Base-by-base conservation (phyloP, 2,329 filamentous ascomycete genomes). In the Cladosporium sphaerospermum region DNA sequence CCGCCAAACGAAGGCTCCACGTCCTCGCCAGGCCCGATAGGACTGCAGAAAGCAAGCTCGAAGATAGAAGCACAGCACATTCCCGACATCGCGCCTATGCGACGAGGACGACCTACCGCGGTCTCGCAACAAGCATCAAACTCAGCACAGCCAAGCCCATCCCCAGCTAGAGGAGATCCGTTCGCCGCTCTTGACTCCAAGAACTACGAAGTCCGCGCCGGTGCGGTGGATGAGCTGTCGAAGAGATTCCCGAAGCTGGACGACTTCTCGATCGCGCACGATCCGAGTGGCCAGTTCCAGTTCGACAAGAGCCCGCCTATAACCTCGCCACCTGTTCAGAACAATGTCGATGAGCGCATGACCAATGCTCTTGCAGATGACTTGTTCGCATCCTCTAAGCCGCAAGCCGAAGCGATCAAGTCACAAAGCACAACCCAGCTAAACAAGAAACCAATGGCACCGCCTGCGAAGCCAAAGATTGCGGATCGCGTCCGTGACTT, bases 51-150 rank as follows among this genome's bases (percentile, higher is more conserved):
- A 63, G 82, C 89, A 5, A 83, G 87, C n/a, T 83, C 86, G 2
- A 74, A 82, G 23, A 82, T 86, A 53, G 80, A 86, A 60, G 81
- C 86, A 51, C 82, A 86, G 60, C 75, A 79, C 8, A 84, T 97
- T 52, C 93, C 93, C 8, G 89, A 96, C 19, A 89, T 99, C 57
- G 84, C 88, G 36, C 93, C 92, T 0, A 97, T 97, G 93, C 82
- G 93, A 56, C 81, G 93, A 72, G 93, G 93, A 3, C 79, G 89
- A 56, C 87, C 90, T 4, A 76, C 78, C 4, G 78, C 73, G 14
- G 68, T 72, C 19, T 28, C 48, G 16, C 74, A 75, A 53, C 65
- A 71, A 46, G 46, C 57, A 3, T 60, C 62, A 61, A 70, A 58
- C 71, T 67, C 68, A 73, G 70, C 61, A 55, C 84, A 82, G 64